Evolutionary conservation across 1,284 basidiomycete genomes (phyloP).

Genomic region (Tilletia setariae): DNA sequence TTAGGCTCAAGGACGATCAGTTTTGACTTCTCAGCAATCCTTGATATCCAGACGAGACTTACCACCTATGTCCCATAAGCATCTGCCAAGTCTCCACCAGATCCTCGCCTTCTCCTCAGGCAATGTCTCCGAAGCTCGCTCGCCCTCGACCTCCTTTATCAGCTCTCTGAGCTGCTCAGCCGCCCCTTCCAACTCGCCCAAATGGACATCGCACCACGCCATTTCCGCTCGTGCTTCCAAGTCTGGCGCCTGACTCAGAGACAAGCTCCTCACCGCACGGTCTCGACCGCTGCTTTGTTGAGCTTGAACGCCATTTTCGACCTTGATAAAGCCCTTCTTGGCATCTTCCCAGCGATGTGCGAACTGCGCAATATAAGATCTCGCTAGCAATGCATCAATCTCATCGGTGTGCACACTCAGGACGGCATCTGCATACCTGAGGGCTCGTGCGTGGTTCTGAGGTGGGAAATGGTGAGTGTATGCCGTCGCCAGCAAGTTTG

Average conservation of each 20-base stretch:
- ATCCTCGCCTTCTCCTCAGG: conserved; percentile 65
- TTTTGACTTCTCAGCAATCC: conserved; percentile 8
- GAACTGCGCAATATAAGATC: conserved; percentile 70
- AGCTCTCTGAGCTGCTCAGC: conserved; percentile 64
- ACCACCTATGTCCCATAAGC: conserved; percentile 72
- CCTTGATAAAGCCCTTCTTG: conserved; percentile 62
- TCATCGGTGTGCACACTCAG: conserved; percentile 67
- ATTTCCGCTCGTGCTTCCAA: conserved; percentile 74
- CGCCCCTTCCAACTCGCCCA: conserved; percentile 62
- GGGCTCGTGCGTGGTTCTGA: conserved; percentile 78
- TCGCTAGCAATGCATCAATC: conserved; percentile 68
- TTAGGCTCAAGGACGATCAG: conserved; percentile 6
- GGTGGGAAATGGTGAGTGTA: conserved; percentile 83
- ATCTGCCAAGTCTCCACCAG: conserved; percentile 77
- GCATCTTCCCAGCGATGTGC: conserved; percentile 71
- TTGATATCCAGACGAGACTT: too few relatives aligned
- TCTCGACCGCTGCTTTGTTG: neutral
- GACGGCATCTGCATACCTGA: conserved; percentile 70
- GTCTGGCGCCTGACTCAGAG: conserved; percentile 58
- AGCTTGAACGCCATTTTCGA: conserved; percentile 35
- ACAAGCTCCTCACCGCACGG: conserved; percentile 26
- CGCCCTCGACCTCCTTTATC: conserved; percentile 61
- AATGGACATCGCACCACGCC: conserved; percentile 78
- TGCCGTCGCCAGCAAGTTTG: conserved; percentile 67
- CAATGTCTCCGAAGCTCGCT: conserved; percentile 58